A percentile compares a stretch with the other conserved stretches of the same genome.
phyloP scores from a whole-genome alignment of 1,284 basidiomycete species.

The Thecaphora thlaspeos region DNA sequence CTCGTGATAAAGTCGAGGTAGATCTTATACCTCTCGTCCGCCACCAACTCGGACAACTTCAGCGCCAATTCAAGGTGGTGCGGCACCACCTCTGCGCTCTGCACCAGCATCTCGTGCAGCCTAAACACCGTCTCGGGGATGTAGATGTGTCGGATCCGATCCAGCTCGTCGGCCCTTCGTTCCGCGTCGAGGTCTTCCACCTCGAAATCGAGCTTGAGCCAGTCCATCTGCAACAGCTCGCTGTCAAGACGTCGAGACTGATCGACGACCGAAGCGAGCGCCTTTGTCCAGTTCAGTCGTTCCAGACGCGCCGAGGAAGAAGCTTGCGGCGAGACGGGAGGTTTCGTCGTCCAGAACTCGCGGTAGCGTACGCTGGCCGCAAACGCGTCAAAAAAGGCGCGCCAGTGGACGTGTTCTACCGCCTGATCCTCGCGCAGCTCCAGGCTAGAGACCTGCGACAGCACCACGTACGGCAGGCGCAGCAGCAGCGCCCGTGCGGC shows the following conservation, averaged over 20 bases:
- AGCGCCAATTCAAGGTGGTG: slow-evolving; percentile 76
- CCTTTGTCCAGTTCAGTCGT: slow-evolving; percentile 34
- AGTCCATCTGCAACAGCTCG: slow-evolving; percentile 60
- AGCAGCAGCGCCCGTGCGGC: slow-evolving; percentile 47
- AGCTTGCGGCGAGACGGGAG: slow-evolving; percentile 5
- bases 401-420: slow-evolving; percentile 50
- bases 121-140: slow-evolving; percentile 87
- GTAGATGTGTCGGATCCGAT: slow-evolving; percentile 80
- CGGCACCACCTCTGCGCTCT: slow-evolving; percentile 68
- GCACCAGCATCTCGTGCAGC: slow-evolving; percentile 73
- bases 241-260: slow-evolving; percentile 58
- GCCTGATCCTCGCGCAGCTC: slow-evolving; percentile 32
- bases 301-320: slow-evolving; percentile 31
- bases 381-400: slow-evolving; percentile 49
- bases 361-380: slow-evolving; percentile 41
- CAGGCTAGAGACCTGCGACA: slow-evolving; percentile 19
- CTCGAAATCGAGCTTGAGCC: slow-evolving; percentile 60
- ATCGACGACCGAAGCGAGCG: slow-evolving; percentile 55
- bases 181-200: slow-evolving; percentile 60
- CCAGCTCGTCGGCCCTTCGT: slow-evolving; percentile 69
- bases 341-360: slow-evolving; percentile 40
- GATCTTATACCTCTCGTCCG: slow-evolving; percentile 80
- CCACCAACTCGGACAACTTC: slow-evolving; percentile 77
- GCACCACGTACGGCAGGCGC: slow-evolving; percentile 45
- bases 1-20: slow-evolving; percentile 80